Evolutionary conservation across 164 flowering plant species (phyloP).

Genomic region (Nymphaea thermarum): DNA sequence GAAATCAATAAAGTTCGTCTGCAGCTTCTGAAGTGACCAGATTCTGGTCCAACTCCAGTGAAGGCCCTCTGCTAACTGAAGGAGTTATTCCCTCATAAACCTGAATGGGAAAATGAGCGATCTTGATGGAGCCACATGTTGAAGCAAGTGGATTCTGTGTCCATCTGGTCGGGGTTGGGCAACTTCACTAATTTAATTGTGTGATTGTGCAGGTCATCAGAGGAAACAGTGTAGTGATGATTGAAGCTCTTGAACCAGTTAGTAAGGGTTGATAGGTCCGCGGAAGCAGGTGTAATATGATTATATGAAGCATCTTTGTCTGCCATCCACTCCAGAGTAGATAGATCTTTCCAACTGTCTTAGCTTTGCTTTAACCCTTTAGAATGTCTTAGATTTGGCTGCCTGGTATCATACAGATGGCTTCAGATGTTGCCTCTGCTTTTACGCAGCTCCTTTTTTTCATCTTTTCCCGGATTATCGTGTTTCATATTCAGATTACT

Average conservation of each 20-base stretch:
- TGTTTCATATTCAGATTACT: neutral
- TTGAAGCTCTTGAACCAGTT: conserved; percentile 41
- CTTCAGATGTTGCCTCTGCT: neutral
- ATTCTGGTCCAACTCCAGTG: neutral
- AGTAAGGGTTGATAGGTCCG: conserved; percentile 10
- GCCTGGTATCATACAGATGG: neutral
- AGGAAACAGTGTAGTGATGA: conserved; percentile 39
- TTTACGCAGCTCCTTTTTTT: neutral
- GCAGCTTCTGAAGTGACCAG: neutral
- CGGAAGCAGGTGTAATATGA: neutral
- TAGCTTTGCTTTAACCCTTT: neutral
- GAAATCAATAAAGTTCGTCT: neutral
- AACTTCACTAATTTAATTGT: neutral
- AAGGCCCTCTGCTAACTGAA: neutral
- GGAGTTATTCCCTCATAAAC: too few relatives aligned
- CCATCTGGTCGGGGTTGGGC: too few relatives aligned
- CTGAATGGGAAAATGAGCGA: neutral
- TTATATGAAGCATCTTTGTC: neutral
- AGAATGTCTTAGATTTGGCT: neutral
- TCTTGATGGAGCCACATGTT: neutral
- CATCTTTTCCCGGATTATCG: neutral
- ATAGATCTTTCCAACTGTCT: neutral
- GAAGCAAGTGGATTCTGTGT: neutral
- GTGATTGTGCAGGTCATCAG: conserved; percentile 22
- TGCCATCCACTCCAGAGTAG: neutral